A percentile compares a stretch with the other conserved stretches of the same genome.
Evolutionary conservation across 129 eudicot species (phyloP).

Genomic region (Daucus carota): DH1_v3.0 NC_030381.2:55558501-55559000

Average conservation of each 20-base stretch:
- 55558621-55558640: neutral
- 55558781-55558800: too few relatives aligned
- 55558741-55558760: neutral
- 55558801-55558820: too few relatives aligned
- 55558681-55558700: conserved; percentile 1
- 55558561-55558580: neutral
- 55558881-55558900: too few relatives aligned
- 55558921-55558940: neutral
- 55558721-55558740: conserved; percentile 3
- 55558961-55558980: neutral
- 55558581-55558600: neutral
- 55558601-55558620: neutral
- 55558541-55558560: neutral
- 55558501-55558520: neutral
- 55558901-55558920: too few relatives aligned
- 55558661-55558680: conserved; percentile 2
- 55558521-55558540: neutral
- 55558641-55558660: neutral
- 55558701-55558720: neutral
- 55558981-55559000: neutral
- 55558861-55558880: too few relatives aligned
- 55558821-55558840: too few relatives aligned
- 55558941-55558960: neutral
- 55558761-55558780: too few relatives aligned
- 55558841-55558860: too few relatives aligned